Evolutionary conservation across 176 grass and related monocot genomes (phyloP), one percentile per base, ranked within the genome.

Genomic region (Hsuehochloa calcarea): DNA sequence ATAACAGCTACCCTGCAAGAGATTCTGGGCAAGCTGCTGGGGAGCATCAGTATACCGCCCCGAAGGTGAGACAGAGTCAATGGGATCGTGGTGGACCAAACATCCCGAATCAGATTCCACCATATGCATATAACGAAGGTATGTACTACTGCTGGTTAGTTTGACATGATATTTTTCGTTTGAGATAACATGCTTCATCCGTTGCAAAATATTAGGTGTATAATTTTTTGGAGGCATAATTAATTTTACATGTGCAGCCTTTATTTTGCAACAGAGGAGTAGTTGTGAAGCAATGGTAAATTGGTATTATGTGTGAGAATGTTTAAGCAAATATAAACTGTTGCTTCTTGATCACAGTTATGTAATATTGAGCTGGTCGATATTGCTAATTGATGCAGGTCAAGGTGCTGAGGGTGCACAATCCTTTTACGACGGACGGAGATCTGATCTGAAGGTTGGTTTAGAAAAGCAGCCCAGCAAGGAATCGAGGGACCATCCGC

Each of bases 61-160:
- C 44, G 12, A 95, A 95, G 67, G 69, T 38, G 71, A 87, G 86
- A 71, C 90, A 90, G 52, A 90, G 90, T 78, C 93, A 95, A 73
- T 95, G 93, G 88, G 90, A 92, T 90, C 84, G 45, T 84, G 93
- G 89, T 90, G 90, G 60, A 39, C 65, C 88, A 31, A 90, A 88
- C 38, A 65, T 68, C 16, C 69, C 31, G 47, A 89, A 69, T 74
- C 86, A 90, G 51, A 77, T 90, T 47, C 46, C 83, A 25, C 51
- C 83, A 19, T 86, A 95, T 90, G 41, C 83, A 26, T 95, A 90
- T 64, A 89, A 70, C 2, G 80, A 92, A 86, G 93, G 93, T 55
- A 85, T 56, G 90, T 54, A 34, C 65, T 64, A 51, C 49, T 72
- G 6, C 62, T 91, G 56, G 11, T 86, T 79, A 54, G n/a, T 86